These are phyloP conservation scores for Candida anglica DNA, from an alignment of 805 yeast genomes.

Conservation along the genomic window DNA sequence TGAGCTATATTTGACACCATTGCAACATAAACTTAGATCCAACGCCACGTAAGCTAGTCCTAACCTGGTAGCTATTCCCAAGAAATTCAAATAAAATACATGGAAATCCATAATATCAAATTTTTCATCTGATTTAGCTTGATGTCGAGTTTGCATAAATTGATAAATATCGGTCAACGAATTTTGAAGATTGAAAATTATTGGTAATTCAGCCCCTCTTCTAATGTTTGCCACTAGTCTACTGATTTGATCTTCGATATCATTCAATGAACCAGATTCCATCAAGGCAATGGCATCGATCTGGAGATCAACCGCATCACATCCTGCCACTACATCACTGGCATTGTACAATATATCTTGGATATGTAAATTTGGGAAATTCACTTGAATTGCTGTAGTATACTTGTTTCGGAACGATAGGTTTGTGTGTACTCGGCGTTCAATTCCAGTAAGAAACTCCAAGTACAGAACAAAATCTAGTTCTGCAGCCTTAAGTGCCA, in stretches of 20 bases:
- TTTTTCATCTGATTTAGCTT: too few species aligned
- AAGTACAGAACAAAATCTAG: conserved; percentile 1
- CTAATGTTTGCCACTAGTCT: conserved; percentile 7
- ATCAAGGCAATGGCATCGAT: conserved; percentile 8
- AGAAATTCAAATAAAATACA: conserved; percentile 1
- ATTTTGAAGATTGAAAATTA: too few species aligned
- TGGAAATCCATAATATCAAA: background rate
- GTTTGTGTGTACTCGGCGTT: too few species aligned
- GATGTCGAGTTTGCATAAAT: too few species aligned
- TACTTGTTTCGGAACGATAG: conserved; percentile 4
- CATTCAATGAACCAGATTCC: conserved; percentile 1
- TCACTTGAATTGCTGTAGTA: conserved; percentile 8
- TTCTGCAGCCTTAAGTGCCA: conserved; percentile 8
- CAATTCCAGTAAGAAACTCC: background rate
- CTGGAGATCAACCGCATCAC: conserved; percentile 9
- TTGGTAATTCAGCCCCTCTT: conserved; percentile 7
- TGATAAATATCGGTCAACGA: too few species aligned
- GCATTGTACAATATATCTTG: conserved; percentile 4
- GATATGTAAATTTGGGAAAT: conserved; percentile 4
- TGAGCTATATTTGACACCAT: background rate
- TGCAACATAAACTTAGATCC: background rate
- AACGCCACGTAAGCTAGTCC: background rate
- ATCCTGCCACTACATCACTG: conserved; percentile 5
- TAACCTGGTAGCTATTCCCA: background rate
- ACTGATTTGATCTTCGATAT: conserved; percentile 4